A percentile compares a stretch with the other conserved stretches of the same genome.
Evolutionary conservation across 2,329 filamentous ascomycete species (phyloP).

Genomic region (Tympanopsis confertula): DNA sequence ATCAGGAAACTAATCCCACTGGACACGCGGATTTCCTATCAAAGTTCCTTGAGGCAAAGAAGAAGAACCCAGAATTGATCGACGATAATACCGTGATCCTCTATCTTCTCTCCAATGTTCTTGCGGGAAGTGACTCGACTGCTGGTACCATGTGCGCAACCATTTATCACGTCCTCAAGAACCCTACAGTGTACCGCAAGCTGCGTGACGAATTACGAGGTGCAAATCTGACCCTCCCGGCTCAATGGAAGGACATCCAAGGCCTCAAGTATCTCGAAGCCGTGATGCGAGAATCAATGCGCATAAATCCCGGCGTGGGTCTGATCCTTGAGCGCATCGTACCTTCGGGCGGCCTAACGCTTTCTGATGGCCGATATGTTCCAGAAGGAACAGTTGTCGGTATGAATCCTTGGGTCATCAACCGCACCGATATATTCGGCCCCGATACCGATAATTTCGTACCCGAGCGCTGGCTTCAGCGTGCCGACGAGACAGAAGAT

Average conservation of each 20-base stretch:
- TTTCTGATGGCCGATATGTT: slow-evolving; percentile 16
- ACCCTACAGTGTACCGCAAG: slow-evolving; percentile 11
- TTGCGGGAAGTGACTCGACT: slow-evolving; percentile 21
- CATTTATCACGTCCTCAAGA: slow-evolving; percentile 21
- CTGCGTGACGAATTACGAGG: slow-evolving; percentile 21
- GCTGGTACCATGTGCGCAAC: slow-evolving; percentile 17
- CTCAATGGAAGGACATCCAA: slow-evolving; percentile 10
- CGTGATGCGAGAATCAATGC: slow-evolving; percentile 32
- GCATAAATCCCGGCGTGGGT: slow-evolving; percentile 29
- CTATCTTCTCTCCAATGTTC: slow-evolving; percentile 20
- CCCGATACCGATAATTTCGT: slow-evolving; percentile 26
- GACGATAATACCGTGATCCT: slow-evolving; percentile 20
- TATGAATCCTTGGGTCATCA: slow-evolving; percentile 21
- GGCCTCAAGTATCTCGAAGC: slow-evolving; percentile 23
- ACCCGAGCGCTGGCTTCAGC: slow-evolving; percentile 20
- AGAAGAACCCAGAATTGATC: slow-evolving; percentile 16
- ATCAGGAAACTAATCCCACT: slow-evolving; percentile 15
- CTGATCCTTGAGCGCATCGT: slow-evolving; percentile 32
- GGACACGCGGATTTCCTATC: slow-evolving; percentile 21
- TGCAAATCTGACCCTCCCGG: slow-evolving; percentile 10
- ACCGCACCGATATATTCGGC: slow-evolving; percentile 22
- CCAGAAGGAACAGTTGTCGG: slow-evolving; percentile 19
- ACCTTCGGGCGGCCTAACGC: slow-evolving; percentile 19
- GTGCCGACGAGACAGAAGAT: background rate
- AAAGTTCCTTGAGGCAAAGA: slow-evolving; percentile 25